These are phyloP conservation scores for Dalbergia cultrata DNA, from an alignment of 306 rosid species.

Conservation along the genomic window DNA sequence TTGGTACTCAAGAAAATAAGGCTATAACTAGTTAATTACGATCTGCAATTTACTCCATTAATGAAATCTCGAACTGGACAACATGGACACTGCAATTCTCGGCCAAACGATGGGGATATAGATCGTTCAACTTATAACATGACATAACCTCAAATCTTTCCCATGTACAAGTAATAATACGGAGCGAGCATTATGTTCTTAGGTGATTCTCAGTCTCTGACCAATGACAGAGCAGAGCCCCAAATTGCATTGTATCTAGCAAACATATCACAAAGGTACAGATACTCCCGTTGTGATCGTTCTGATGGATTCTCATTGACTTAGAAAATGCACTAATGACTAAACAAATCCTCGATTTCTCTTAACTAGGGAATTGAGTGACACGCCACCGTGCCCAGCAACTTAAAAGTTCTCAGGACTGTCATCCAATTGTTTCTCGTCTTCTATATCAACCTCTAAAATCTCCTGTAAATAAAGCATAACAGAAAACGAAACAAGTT, in stretches of 20 bases:
- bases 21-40: neutral
- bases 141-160: neutral
- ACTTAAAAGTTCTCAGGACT: slow-evolving; percentile 84
- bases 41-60: neutral
- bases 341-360: neutral
- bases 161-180: neutral
- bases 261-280: slow-evolving; percentile 24
- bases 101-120: slow-evolving; percentile 19
- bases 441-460: slow-evolving; percentile 91
- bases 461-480: slow-evolving; percentile 69
- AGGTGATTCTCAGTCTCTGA: too few relatives aligned
- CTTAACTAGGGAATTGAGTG: neutral
- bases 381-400: neutral
- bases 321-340: slow-evolving; percentile 2
- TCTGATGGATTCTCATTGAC: slow-evolving; percentile 6
- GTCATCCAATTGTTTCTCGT: slow-evolving; percentile 94
- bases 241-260: neutral
- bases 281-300: slow-evolving; percentile 10
- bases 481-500: neutral
- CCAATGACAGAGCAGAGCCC: too few relatives aligned
- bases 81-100: slow-evolving; percentile 13
- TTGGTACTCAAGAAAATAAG: neutral
- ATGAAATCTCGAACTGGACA: neutral
- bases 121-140: neutral
- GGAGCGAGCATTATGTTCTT: neutral